These are phyloP conservation scores for Wilcoxina mikolae DNA, from an alignment of 495 filamentous ascomycete genomes.

Conservation along the genomic window DNA sequence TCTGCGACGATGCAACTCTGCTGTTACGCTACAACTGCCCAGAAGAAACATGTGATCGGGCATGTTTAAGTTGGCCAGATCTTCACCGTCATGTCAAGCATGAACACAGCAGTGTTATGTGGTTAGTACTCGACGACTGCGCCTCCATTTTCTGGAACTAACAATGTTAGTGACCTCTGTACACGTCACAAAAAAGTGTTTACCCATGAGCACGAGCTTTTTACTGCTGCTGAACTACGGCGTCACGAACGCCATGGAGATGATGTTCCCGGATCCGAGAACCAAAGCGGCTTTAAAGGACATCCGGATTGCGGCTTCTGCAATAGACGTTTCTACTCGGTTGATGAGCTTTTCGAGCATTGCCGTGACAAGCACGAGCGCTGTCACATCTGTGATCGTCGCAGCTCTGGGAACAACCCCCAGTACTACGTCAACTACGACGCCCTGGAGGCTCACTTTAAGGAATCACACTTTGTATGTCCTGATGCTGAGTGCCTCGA, in stretches of 20 bases:
- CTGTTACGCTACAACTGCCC: constrained; percentile 94
- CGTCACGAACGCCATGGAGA: constrained; percentile 86
- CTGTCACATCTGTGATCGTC: constrained; percentile 84
- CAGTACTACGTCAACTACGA: constrained; percentile 84
- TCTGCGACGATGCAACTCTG: constrained; percentile 72
- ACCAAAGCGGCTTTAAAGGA: constrained; percentile 92
- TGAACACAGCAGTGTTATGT: constrained; percentile 77
- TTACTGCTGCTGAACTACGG: constrained; percentile 60
- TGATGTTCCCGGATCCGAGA: constrained; percentile 72
- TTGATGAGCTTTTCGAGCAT: constrained; percentile 86
- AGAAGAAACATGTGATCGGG: constrained; percentile 66
- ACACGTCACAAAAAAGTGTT: constrained; percentile 94
- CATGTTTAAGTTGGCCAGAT: constrained; percentile 84
- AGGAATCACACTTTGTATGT: constrained; percentile 75
- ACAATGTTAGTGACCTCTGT: constrained; percentile 54
- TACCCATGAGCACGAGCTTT: constrained; percentile 94
- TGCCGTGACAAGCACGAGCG: constrained; percentile 85
- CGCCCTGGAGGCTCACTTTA: constrained; percentile 69
- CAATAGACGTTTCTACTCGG: constrained; percentile 79
- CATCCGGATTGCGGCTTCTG: constrained; percentile 94
- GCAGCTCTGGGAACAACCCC: constrained; percentile 51
- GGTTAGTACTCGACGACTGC: constrained; percentile 34
- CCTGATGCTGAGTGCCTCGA: constrained; percentile 74
- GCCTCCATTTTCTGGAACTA: not conserved
- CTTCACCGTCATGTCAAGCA: constrained; percentile 77